Conservation (phyloP, 345 rosid genomes). For the Acer negundo region DNA sequence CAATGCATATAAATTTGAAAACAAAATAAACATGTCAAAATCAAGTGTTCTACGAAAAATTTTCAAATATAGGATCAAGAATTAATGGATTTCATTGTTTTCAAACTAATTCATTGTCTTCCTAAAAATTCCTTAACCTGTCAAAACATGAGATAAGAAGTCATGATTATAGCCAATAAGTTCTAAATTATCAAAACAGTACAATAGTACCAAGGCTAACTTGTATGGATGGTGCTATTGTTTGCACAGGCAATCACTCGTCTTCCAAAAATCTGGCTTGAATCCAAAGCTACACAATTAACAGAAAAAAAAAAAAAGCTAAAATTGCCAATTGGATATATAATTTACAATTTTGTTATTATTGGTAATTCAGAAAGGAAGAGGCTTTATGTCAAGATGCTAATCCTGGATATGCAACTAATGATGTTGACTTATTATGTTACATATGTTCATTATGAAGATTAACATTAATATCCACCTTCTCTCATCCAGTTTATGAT, state of each 20-base stretch:
- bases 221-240: neutral
- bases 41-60: too few species aligned
- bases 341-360: neutral
- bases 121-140: neutral
- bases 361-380: neutral
- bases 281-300: neutral
- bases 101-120: neutral
- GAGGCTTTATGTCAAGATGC: neutral
- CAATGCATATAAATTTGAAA: too few species aligned
- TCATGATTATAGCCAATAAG: neutral
- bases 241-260: neutral
- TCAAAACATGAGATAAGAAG: neutral
- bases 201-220: neutral
- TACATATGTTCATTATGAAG: too few species aligned
- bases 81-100: too few species aligned
- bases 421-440: too few species aligned
- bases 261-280: neutral
- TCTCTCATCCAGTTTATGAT: too few species aligned
- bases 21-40: too few species aligned
- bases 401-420: neutral
- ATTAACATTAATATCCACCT: too few species aligned
- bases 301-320: neutral
- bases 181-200: neutral
- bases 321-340: neutral
- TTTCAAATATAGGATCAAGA: too few species aligned